These are phyloP conservation scores for Rubroboletus satanas DNA, from an alignment of 768 basidiomycete species.

Conservation along the genomic window DNA sequence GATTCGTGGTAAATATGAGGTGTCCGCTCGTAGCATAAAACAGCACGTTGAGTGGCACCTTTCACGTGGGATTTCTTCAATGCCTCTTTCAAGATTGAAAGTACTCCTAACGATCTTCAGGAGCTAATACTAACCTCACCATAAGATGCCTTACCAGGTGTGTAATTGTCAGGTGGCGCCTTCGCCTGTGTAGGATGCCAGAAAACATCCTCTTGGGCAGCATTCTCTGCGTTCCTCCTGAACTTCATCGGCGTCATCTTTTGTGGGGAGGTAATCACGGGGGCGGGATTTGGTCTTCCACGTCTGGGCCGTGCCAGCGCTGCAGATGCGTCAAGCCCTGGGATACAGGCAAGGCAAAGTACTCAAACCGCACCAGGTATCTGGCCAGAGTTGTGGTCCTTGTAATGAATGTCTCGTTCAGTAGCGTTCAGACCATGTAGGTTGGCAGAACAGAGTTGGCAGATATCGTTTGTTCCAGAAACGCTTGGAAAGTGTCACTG, in stretches of 20 bases:
- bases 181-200: conserved; percentile 53
- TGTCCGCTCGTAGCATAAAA: conserved; percentile 57
- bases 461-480: conserved; percentile 30
- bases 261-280: background rate
- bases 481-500: conserved; percentile 6
- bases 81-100: conserved; percentile 57
- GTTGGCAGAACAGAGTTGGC: conserved; percentile 49
- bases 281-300: conserved; percentile 15
- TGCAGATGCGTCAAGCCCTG: conserved; percentile 6
- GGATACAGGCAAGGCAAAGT: background rate
- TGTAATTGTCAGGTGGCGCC: conserved; percentile 53
- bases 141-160: conserved; percentile 55
- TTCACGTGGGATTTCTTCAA: conserved; percentile 49
- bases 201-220: conserved; percentile 45
- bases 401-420: conserved; percentile 54
- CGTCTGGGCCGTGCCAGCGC: conserved; percentile 4
- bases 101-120: conserved; percentile 46
- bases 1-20: conserved; percentile 56
- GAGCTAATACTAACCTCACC: conserved; percentile 2
- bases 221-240: conserved; percentile 10
- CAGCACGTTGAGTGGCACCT: conserved; percentile 51
- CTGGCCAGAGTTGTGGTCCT: conserved; percentile 39
- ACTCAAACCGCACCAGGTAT: conserved; percentile 6
- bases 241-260: conserved; percentile 2
- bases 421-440: conserved; percentile 36